These are phyloP conservation scores for Xerocomus nothofagi DNA, from an alignment of 1,284 basidiomycete genomes.

Conservation along the genomic window DNA sequence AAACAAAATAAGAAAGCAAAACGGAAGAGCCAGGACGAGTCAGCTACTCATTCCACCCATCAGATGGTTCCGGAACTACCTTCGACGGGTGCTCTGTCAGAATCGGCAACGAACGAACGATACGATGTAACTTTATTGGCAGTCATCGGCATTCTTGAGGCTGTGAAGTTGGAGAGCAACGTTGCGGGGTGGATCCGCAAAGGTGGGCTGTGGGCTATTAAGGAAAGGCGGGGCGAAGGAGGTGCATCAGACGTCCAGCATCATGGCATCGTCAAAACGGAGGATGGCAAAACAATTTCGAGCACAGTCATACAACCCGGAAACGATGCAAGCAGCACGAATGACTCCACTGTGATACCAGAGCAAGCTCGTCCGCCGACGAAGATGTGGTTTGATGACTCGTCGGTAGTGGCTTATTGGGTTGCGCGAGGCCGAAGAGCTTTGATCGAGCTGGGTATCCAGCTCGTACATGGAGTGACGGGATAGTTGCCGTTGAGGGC, in stretches of 20 bases:
- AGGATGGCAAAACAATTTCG: neutral
- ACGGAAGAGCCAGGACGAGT: neutral
- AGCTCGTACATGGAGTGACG: slow-evolving; percentile 42
- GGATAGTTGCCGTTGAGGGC: slow-evolving; percentile 6
- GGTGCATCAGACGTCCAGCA: neutral
- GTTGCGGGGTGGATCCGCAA: slow-evolving; percentile 66
- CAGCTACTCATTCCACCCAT: neutral
- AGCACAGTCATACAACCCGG: slow-evolving; percentile 5
- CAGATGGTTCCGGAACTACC: neutral
- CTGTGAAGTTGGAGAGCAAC: slow-evolving; percentile 57
- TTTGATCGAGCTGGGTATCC: slow-evolving; percentile 50
- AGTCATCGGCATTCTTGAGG: slow-evolving; percentile 71
- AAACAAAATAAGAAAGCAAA: slow-evolving; percentile 11
- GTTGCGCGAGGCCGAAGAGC: slow-evolving; percentile 47
- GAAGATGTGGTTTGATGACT: slow-evolving; percentile 59
- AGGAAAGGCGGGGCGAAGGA: slow-evolving; percentile 3
- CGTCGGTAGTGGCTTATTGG: slow-evolving; percentile 48
- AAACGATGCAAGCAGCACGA: slow-evolving; percentile 18
- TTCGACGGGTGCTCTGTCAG: neutral
- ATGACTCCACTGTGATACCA: slow-evolving; percentile 1
- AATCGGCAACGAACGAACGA: slow-evolving; percentile 12
- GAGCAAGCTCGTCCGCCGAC: slow-evolving; percentile 7
- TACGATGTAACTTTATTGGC: slow-evolving; percentile 67
- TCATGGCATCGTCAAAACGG: no score
- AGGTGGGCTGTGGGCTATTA: slow-evolving; percentile 50